Evolutionary conservation across 164 flowering plant species (phyloP).

Genomic region (Piper betle): DNA sequence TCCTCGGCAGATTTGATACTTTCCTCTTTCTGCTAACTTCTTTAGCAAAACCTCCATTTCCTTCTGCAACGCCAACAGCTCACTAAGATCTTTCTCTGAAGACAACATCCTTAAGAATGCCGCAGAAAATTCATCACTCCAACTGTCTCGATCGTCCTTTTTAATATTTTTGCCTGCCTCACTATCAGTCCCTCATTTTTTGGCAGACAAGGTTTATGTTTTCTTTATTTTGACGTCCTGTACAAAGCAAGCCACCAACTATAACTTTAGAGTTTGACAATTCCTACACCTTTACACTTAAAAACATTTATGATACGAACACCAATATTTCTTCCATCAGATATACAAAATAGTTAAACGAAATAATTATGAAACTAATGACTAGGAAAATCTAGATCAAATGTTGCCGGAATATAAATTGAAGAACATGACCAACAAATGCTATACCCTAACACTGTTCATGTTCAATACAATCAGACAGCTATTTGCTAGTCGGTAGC

Average conservation of each 20-base stretch:
- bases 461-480: too few species aligned
- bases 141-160: conserved; percentile 17
- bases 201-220: conserved; percentile 34
- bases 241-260: conserved; percentile 7
- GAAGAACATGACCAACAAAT: too few species aligned
- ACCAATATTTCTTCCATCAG: too few species aligned
- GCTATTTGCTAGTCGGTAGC: too few species aligned
- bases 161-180: conserved; percentile 21
- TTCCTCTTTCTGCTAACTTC: conserved; percentile 62
- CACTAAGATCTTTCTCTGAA: conserved; percentile 57
- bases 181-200: conserved; percentile 43
- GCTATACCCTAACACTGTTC: too few species aligned
- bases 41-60: conserved; percentile 61
- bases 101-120: conserved; percentile 32
- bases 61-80: conserved; percentile 38
- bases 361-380: too few species aligned
- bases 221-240: conserved; percentile 43
- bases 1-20: conserved; percentile 46
- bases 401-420: too few species aligned
- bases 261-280: neutral
- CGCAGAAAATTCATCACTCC: conserved; percentile 31
- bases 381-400: too few species aligned
- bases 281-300: too few species aligned
- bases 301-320: too few species aligned
- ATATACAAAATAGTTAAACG: too few species aligned